Conservation (phyloP, 192 early-diverging fungal species). For the Rhizophagus sp. region DNA sequence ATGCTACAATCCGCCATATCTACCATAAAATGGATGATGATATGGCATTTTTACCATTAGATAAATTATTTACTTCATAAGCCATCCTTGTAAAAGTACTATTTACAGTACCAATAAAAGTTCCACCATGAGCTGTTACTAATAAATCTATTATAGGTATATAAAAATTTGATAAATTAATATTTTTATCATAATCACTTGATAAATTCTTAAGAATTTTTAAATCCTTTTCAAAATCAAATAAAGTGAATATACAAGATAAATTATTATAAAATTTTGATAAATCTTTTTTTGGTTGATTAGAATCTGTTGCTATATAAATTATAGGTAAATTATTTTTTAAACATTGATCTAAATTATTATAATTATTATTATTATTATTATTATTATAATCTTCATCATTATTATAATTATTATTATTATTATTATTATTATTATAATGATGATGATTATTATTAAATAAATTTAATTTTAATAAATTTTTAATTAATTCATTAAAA, state of each 20-base stretch:
- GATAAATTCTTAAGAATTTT: not conserved
- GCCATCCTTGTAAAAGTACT: not conserved
- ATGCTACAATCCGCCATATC: too few species aligned
- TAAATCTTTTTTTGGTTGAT: not conserved
- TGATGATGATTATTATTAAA: not conserved
- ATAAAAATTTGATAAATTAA: not conserved
- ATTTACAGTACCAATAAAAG: not conserved
- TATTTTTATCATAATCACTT: not conserved
- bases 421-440: too few species aligned
- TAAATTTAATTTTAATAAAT: not conserved
- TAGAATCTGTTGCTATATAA: not conserved
- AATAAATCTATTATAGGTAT: not conserved
- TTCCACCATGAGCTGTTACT: not conserved
- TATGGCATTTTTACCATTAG: not conserved
- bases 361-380: not conserved
- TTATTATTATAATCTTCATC: too few species aligned
- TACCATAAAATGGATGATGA: too few species aligned
- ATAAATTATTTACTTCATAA: not conserved
- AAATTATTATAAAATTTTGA: not conserved
- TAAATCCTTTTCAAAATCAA: not conserved
- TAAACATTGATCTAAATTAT: not conserved
- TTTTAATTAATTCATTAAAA: not conserved
- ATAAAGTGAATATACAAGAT: not conserved
- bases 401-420: too few species aligned
- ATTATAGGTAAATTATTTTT: not conserved